Evolutionary conservation across 2,329 filamentous ascomycete genomes (phyloP).

Genomic region (Thelonectria rubi): DNA sequence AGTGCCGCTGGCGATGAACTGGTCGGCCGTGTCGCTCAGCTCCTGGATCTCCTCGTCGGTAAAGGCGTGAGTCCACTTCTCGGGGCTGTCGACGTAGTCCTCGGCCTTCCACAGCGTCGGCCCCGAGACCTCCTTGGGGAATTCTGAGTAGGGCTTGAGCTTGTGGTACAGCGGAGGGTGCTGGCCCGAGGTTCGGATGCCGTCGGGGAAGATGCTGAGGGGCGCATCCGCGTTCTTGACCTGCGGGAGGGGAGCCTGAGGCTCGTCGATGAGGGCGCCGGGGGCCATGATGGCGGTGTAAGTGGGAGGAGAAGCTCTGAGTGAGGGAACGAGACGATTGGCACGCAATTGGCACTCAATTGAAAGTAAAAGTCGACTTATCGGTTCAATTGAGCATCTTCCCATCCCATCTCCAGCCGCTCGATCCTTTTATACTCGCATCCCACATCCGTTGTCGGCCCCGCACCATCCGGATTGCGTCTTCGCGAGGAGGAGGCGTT

Average conservation of each 20-base stretch:
- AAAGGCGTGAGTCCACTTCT: constrained; percentile 79
- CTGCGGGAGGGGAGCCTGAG: constrained; percentile 28
- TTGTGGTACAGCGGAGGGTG: constrained; percentile 73
- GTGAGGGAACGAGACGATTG: too few species aligned
- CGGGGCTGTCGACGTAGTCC: constrained; percentile 70
- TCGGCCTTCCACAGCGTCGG: constrained; percentile 77
- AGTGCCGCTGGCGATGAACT: constrained; percentile 70
- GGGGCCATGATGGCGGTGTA: constrained; percentile 34
- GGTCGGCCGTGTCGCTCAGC: constrained; percentile 72
- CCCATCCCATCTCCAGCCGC: background rate
- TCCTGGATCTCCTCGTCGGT: constrained; percentile 73
- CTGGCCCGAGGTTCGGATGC: constrained; percentile 71
- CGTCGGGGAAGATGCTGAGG: constrained; percentile 54
- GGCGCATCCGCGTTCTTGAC: constrained; percentile 41
- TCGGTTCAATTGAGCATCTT: background rate
- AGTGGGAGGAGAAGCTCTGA: background rate
- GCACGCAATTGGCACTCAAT: constrained; percentile 8
- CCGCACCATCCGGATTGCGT: constrained; percentile 37
- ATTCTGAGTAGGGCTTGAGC: constrained; percentile 72
- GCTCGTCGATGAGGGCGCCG: constrained; percentile 38
- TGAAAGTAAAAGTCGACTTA: constrained; percentile 4
- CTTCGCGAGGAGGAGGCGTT: constrained; percentile 30
- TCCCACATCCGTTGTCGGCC: constrained; percentile 30
- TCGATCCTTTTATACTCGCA: constrained; percentile 31
- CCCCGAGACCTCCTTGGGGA: constrained; percentile 76